These are phyloP conservation scores for Diplodia mutila DNA, from an alignment of 2,329 filamentous ascomycete species.

Conservation along the genomic window DNA sequence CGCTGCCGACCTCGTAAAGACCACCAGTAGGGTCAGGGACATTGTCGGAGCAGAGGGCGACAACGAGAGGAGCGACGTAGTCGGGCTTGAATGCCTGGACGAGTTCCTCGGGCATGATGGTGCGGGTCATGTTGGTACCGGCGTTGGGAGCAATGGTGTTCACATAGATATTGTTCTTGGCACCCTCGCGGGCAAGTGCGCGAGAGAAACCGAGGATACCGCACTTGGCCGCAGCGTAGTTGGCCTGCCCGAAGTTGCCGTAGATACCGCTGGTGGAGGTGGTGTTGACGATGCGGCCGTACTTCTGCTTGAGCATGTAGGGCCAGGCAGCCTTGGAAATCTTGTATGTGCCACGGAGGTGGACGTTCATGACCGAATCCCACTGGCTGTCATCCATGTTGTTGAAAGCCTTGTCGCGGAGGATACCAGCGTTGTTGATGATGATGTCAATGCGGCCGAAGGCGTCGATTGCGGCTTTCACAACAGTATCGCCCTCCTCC, in stretches of 20 bases:
- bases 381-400: conserved; percentile 97
- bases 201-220: conserved; percentile 96
- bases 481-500: conserved; percentile 86
- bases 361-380: conserved; percentile 90
- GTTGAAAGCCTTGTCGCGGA: conserved; percentile 94
- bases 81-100: conserved; percentile 99
- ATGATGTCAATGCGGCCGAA: conserved; percentile 94
- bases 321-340: conserved; percentile 97
- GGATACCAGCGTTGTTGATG: conserved; percentile 97
- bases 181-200: conserved; percentile 87
- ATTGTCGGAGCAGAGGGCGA: conserved; percentile 84
- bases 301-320: conserved; percentile 97
- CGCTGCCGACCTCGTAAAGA: conserved; percentile 92
- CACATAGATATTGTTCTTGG: conserved; percentile 96
- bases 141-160: conserved; percentile 99
- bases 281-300: conserved; percentile 94
- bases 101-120: conserved; percentile 94
- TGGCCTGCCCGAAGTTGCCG: conserved; percentile 98
- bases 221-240: conserved; percentile 74
- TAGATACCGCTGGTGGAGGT: conserved; percentile 97
- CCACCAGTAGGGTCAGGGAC: conserved; percentile 84
- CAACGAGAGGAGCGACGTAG: conserved; percentile 92
- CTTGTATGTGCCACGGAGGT: conserved; percentile 94
- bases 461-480: conserved; percentile 90
- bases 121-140: conserved; percentile 91